phyloP scores from a whole-genome alignment of 2,329 filamentous ascomycete genomes.

The Ceratocystis colombiana region DNA sequence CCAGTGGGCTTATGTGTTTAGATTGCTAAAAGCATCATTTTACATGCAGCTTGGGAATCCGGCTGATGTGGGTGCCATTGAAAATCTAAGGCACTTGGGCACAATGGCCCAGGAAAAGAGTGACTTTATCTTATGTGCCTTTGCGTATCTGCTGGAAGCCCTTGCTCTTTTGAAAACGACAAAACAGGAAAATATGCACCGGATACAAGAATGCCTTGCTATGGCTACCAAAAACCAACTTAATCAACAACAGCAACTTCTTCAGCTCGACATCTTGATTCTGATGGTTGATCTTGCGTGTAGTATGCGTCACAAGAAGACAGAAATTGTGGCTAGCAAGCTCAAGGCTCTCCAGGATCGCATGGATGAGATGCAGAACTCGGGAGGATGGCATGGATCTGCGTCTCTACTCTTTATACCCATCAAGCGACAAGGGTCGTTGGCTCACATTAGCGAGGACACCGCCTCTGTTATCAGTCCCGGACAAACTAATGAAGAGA shows the following conservation, averaged over 20 bases:
- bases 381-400: constrained; percentile 39
- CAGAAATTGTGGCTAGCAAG: constrained; percentile 49
- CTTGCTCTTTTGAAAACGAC: constrained; percentile 56
- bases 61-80: constrained; percentile 53
- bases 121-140: constrained; percentile 54
- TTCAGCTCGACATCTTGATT: constrained; percentile 56
- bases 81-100: constrained; percentile 57
- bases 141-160: constrained; percentile 58
- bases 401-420: constrained; percentile 46
- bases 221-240: constrained; percentile 61
- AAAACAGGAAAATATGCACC: constrained; percentile 55
- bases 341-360: constrained; percentile 51
- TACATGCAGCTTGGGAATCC: constrained; percentile 51
- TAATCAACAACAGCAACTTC: constrained; percentile 51
- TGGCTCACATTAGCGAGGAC: constrained; percentile 45
- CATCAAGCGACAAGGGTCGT: constrained; percentile 37
- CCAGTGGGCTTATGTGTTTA: constrained; percentile 68
- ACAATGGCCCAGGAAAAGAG: constrained; percentile 48
- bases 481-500: constrained; percentile 37
- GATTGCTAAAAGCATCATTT: constrained; percentile 61
- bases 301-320: constrained; percentile 53
- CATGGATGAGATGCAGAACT: constrained; percentile 46
- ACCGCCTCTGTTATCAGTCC: constrained; percentile 45
- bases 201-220: constrained; percentile 64
- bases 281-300: constrained; percentile 61